Evolutionary conservation across 352 stramenopile species (phyloP).

Genomic region (Pythium diclinum): DNA sequence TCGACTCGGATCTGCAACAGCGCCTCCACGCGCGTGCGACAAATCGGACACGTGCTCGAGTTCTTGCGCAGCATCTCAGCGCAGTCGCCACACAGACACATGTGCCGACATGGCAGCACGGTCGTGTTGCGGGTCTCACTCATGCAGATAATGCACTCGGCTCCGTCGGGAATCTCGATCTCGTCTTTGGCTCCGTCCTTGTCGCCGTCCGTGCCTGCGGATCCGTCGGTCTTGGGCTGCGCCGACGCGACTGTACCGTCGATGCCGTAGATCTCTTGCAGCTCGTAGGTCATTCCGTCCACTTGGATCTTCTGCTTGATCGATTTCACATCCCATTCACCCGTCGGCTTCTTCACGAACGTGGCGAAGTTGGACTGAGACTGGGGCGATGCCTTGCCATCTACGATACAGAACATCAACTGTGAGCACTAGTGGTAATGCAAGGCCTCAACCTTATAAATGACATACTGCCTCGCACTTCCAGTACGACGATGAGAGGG

Average conservation of each 20-base stretch:
- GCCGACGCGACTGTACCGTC: conserved; percentile 58
- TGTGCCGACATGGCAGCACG: conserved; percentile 81
- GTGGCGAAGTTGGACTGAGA: conserved; percentile 81
- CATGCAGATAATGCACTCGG: conserved; percentile 88
- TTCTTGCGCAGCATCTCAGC: conserved; percentile 67
- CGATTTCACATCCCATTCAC: conserved; percentile 61
- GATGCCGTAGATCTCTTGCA: conserved; percentile 88
- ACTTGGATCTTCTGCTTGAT: conserved; percentile 83
- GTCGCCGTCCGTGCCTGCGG: neutral
- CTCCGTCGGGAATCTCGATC: conserved; percentile 68
- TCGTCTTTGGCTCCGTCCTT: conserved; percentile 31
- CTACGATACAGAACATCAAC: neutral
- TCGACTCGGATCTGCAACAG: conserved; percentile 79
- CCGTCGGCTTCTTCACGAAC: conserved; percentile 47
- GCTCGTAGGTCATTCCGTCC: conserved; percentile 75
- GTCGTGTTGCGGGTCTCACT: conserved; percentile 79
- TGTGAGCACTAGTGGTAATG: neutral
- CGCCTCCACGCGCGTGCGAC: conserved; percentile 66
- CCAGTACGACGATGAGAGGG: conserved; percentile 66
- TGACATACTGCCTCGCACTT: conserved; percentile 48
- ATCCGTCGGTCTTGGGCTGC: conserved; percentile 29
- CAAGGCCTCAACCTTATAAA: neutral
- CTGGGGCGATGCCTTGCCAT: conserved; percentile 35
- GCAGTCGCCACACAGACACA: conserved; percentile 83
- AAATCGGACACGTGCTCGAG: conserved; percentile 81